Conservation (phyloP, 345 rosid species). For the Eucalyptus urophylla region DNA sequence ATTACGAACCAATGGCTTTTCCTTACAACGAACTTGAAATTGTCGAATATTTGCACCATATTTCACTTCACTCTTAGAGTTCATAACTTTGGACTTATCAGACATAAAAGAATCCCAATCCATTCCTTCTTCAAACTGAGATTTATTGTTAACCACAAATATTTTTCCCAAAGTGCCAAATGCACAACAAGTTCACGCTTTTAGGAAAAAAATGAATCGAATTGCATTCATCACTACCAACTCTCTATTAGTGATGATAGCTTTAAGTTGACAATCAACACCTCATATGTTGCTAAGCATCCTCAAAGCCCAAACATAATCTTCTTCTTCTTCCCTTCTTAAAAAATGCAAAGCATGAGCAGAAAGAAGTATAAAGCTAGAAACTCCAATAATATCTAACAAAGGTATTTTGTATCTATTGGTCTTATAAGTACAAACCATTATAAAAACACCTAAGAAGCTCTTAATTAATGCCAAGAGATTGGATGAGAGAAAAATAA, state of each 20-base stretch:
- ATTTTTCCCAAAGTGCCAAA: neutral
- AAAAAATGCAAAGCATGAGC: no score
- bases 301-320: neutral
- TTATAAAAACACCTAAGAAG: neutral
- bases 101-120: neutral
- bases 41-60: neutral
- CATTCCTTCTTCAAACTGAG: no score
- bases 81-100: neutral
- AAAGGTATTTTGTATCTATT: no score
- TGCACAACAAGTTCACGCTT: rapidly evolving
- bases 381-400: neutral
- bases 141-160: no score
- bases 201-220: neutral
- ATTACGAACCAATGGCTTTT: no score
- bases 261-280: neutral
- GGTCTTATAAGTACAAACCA: neutral
- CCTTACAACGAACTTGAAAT: no score
- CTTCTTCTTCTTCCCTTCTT: no score
- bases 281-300: neutral
- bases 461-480: neutral
- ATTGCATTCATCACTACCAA: neutral
- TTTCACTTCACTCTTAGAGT: neutral
- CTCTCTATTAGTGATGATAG: neutral
- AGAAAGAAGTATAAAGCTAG: neutral
- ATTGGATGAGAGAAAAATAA: neutral